phyloP scores from a whole-genome alignment of 1,139 yeast species.

The Pneumocystis wakefieldiae region DNA sequence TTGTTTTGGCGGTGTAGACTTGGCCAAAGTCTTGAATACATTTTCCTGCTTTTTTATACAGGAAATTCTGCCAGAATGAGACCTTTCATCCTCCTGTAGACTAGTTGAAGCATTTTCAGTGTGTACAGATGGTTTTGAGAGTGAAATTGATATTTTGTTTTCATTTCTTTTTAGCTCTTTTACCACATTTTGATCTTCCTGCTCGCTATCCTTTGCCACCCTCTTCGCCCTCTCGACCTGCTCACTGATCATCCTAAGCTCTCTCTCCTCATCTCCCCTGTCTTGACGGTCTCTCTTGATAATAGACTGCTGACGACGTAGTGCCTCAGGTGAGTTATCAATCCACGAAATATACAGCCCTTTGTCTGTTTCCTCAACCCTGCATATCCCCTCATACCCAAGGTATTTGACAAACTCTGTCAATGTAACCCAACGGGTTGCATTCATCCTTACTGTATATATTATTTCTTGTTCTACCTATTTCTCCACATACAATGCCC shows the following conservation, averaged over 20 bases:
- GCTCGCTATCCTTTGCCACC: conserved; percentile 17
- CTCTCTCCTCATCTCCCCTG: conserved; percentile 33
- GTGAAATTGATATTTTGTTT: neutral
- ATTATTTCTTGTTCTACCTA: conserved; percentile 35
- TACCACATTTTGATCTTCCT: conserved; percentile 2
- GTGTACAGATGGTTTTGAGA: conserved; percentile 13
- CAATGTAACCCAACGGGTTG: conserved; percentile 66
- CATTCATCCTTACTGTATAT: conserved; percentile 78
- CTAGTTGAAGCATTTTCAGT: neutral
- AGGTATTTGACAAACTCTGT: conserved; percentile 56
- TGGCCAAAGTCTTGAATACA: conserved; percentile 1
- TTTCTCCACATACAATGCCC: neutral
- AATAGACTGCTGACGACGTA: conserved; percentile 27
- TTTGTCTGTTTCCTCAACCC: conserved; percentile 35
- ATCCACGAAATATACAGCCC: conserved; percentile 38
- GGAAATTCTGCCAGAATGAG: neutral
- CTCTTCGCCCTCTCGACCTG: conserved; percentile 38
- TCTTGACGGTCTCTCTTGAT: conserved; percentile 27
- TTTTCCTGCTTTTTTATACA: conserved; percentile 2
- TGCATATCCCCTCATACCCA: conserved; percentile 44
- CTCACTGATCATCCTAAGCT: conserved; percentile 31
- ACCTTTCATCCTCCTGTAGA: neutral
- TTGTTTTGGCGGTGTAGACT: conserved; percentile 3
- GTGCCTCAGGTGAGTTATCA: conserved; percentile 36
- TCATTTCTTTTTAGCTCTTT: neutral